Evolutionary conservation across 495 filamentous ascomycete species (phyloP), one percentile per base, ranked within the genome.

Genomic region (Lepraria neglecta): DNA sequence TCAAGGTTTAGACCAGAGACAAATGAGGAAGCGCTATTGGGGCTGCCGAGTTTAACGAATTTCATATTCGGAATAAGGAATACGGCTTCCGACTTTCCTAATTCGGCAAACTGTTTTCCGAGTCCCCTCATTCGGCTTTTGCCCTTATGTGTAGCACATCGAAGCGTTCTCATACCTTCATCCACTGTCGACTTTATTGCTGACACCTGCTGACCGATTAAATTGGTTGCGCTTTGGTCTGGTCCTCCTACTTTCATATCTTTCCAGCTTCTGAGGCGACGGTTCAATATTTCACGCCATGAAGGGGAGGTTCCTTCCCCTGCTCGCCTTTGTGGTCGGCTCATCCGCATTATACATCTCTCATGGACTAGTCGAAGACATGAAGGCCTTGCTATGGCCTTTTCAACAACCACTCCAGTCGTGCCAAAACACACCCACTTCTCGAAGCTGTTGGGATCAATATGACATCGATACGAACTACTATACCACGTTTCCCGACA

Each of bases 331-430:
- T 45, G 43, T 17, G 43, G 43, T 10, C 43, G 43, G 43, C 43
- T 45, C 43, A 45, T 19, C 43, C 43, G 43, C 43, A 17, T 45
- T 45, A 45, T 45, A 45, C n/a, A 45, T 45, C 43, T 10, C 43
- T 6, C 43, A 45, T 45, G 43, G 43, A 45, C 43, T 45, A 45
- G 43, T 45, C 43, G 43, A 45, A 45, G 43, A 45, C 43, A 45
- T 45, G n/a, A 45, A 45, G 43, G 43, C 43, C n/a, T 45, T 45
- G 43, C n/a, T 45, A 45, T 45, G 43, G 43, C 43, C 43, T 45
- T 19, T 45, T 45, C 43, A 45, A 45, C 4, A 17, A 45, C 14
- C 43, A 5, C 43, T 45, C n/a, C 43, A 45, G 14, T 45, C 4
- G n/a, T 45, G 43, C 43, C 43, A 45, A 45, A 45, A 45, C 12